Conservation (phyloP, 202 grass and related monocot genomes). For the Elaeis oleifera region DNA sequence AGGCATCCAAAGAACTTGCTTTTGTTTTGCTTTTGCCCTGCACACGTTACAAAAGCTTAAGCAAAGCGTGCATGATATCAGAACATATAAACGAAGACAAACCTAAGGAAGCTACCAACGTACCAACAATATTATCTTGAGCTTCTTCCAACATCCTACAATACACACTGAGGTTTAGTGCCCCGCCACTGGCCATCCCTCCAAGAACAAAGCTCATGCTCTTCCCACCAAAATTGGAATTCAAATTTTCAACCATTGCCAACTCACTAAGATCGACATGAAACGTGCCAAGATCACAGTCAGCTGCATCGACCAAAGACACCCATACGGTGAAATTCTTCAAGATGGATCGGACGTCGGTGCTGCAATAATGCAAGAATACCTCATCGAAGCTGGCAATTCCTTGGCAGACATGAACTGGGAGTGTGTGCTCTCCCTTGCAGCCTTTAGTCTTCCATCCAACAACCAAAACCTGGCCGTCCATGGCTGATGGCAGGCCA, state of each 20-base stretch:
- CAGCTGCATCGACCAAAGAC: conserved; percentile 16
- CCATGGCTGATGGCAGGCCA: conserved; percentile 36
- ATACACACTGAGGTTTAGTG: conserved; percentile 57
- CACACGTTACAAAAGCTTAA: no score
- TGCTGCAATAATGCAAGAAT: conserved; percentile 63
- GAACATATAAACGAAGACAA: background rate
- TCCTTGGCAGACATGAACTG: conserved; percentile 33
- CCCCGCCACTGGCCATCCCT: conserved; percentile 42
- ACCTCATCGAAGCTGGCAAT: conserved; percentile 62
- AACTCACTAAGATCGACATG: conserved; percentile 56
- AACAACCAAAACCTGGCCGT: conserved; percentile 50
- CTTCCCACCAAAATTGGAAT: conserved; percentile 54
- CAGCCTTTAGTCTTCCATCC: conserved; percentile 73
- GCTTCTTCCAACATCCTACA: conserved; percentile 67
- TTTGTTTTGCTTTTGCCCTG: conserved; percentile 51
- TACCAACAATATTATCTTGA: conserved; percentile 33
- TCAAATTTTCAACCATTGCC: conserved; percentile 29
- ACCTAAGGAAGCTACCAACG: conserved; percentile 1
- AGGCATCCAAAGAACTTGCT: conserved; percentile 54
- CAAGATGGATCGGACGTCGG: conserved; percentile 31
- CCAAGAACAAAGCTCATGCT: conserved; percentile 57
- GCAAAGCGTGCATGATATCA: no score
- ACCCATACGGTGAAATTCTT: conserved; percentile 39
- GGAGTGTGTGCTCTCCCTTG: conserved; percentile 68
- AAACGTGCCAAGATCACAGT: conserved; percentile 61